A percentile compares a stretch with the other conserved stretches of the same genome.
phyloP scores from a whole-genome alignment of 1,139 yeast genomes.

The Sugiyamaella novakii region DNA sequence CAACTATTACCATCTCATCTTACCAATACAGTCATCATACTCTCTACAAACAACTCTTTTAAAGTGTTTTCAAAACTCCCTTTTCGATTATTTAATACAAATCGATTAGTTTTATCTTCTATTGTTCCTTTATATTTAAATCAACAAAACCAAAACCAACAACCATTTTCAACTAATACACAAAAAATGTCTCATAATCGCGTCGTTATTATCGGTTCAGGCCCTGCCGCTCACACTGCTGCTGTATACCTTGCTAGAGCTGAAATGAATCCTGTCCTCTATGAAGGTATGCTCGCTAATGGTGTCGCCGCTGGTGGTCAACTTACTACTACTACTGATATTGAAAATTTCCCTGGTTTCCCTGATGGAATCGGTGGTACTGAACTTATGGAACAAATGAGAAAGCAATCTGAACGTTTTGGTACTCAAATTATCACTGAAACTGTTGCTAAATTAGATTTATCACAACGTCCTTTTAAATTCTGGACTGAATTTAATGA shows the following conservation, averaged over 20 bases:
- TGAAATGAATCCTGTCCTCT: slow-evolving; percentile 87
- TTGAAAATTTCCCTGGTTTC: slow-evolving; percentile 97
- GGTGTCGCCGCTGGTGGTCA: slow-evolving; percentile 99
- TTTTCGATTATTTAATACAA: slow-evolving; percentile 5
- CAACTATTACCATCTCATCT: too few species aligned
- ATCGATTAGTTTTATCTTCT: slow-evolving; percentile 8
- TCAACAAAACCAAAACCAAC: slow-evolving; percentile 1
- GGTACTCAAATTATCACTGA: slow-evolving; percentile 95
- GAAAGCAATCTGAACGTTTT: slow-evolving; percentile 78
- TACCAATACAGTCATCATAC: too few species aligned
- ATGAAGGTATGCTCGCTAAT: slow-evolving; percentile 96
- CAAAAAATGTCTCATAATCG: slow-evolving; percentile 57
- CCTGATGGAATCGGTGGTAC: slow-evolving; percentile 92
- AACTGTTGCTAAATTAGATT: slow-evolving; percentile 88
- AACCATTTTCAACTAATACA: slow-evolving; percentile 11
- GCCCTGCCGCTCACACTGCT: slow-evolving; percentile 99
- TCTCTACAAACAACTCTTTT: slow-evolving; percentile 2
- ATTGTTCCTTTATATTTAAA: slow-evolving; percentile 8
- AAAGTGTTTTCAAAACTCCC: slow-evolving; percentile 16
- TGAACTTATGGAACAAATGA: slow-evolving; percentile 90
- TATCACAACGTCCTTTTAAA: slow-evolving; percentile 85
- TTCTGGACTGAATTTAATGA: slow-evolving; percentile 96
- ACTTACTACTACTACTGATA: slow-evolving; percentile 93
- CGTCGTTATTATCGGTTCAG: slow-evolving; percentile 94
- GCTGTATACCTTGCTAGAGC: slow-evolving; percentile 97